Base-by-base conservation (phyloP, 2,329 filamentous ascomycete genomes). In the Ophiognomonia clavigignenti-juglandacearum region DNA sequence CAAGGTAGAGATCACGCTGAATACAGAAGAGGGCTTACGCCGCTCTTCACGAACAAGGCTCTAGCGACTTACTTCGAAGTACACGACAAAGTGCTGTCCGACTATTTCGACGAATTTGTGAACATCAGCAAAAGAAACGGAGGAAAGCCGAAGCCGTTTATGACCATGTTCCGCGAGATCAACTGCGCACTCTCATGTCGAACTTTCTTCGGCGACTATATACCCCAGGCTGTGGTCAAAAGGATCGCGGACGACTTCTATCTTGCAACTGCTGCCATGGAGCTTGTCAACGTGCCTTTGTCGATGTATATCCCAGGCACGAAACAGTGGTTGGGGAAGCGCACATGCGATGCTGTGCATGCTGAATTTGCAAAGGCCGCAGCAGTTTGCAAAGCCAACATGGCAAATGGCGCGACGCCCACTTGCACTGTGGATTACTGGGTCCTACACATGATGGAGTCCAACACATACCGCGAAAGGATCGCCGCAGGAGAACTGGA, bases 131-230 rank as follows among this genome's bases (percentile, higher is more conserved):
- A 61, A 14, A 59, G 47, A 0, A 74, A 76, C 43, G 65, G 74
- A 16, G 75, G 77, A 48, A 71, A 77, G 57, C 80, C 83, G 1
- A 71, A 74, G 42, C 73, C 78, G 0, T 90, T 85, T 71, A 89
- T 91, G 82, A 70, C 74, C 16, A 68, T 77, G 31, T 88, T 91
- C 65, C 80, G 87, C 54, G 85, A 90, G 64, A 77, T 91, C 60
- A 88, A 88, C 72, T 88, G 83, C 59, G 86, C 86, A 4, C 68
- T 90, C 2, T 88, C 85, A 7, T 88, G 85, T 68, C 78, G 86
- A 39, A 90, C 86, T 8, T 91, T 91, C 59, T 85, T 89, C 39
- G 86, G 87, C 20, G 78, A 88, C 66, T 90, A 90, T 69, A 88
- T 89, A 64, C 80, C 79, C 8, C 78, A 88, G 36, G 78, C 81